Conservation (phyloP, 176 grass and related monocot genomes). For the Lolium perenne region DNA sequence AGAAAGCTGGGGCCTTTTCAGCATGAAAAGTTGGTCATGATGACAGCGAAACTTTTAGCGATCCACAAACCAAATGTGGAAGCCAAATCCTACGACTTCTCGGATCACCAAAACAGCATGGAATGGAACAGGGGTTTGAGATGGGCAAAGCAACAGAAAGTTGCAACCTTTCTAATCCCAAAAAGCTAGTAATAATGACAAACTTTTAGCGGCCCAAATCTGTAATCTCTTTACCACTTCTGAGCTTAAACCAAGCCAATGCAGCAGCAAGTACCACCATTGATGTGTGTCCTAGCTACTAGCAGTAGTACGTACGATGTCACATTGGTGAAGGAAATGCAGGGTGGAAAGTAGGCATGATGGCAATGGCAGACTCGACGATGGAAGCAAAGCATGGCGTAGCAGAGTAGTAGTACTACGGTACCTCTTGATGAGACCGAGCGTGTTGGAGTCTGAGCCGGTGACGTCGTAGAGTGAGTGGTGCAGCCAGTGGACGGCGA, state of each 20-base stretch:
- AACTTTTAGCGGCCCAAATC: constrained; percentile 35
- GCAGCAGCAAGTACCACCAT: background rate
- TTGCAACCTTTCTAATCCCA: constrained; percentile 25
- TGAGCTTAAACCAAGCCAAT: background rate
- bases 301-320: constrained; percentile 23
- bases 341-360: constrained; percentile 50
- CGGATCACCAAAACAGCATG: constrained; percentile 44
- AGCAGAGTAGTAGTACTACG: too few species aligned
- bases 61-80: constrained; percentile 46
- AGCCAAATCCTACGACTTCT: constrained; percentile 32
- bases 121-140: constrained; percentile 4
- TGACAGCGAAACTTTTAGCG: constrained; percentile 33
- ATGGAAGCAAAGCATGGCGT: constrained; percentile 3
- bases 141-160: constrained; percentile 28
- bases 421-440: constrained; percentile 89
- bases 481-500: constrained; percentile 98
- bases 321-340: constrained; percentile 22
- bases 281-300: background rate
- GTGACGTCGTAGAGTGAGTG: constrained; percentile 99
- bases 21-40: constrained; percentile 48
- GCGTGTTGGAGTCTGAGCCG: constrained; percentile 76
- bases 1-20: constrained; percentile 41
- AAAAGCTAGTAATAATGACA: constrained; percentile 50
- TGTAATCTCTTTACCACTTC: constrained; percentile 1
- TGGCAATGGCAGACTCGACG: constrained; percentile 25